phyloP scores from a whole-genome alignment of 176 grass and related monocot species.

The Alopecurus myosuroides region DNA sequence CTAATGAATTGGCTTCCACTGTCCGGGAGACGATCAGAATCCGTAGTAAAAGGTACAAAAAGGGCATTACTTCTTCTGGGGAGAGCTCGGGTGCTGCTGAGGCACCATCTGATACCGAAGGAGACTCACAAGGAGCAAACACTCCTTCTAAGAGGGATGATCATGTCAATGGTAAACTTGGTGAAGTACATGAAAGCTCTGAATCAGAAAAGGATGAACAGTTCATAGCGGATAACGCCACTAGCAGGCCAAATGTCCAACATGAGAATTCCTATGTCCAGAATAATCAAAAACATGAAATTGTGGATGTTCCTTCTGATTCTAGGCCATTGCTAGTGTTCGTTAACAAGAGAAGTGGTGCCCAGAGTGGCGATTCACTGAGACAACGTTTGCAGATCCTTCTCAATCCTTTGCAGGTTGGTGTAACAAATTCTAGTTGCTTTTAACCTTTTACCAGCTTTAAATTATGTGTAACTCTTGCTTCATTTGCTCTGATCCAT shows the following conservation, averaged over 20 bases:
- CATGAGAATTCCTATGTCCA: constrained; percentile 31
- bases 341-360: constrained; percentile 91
- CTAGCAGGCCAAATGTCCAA: constrained; percentile 25
- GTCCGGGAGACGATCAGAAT: constrained; percentile 57
- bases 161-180: constrained; percentile 18
- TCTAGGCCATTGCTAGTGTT: constrained; percentile 79
- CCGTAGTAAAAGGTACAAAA: constrained; percentile 57
- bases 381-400: constrained; percentile 74
- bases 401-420: constrained; percentile 86
- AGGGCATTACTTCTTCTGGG: constrained; percentile 14
- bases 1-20: constrained; percentile 78
- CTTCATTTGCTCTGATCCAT: constrained; percentile 8
- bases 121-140: constrained; percentile 36
- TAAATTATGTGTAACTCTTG: constrained; percentile 11
- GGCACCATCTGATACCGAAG: constrained; percentile 29
- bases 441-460: constrained; percentile 2
- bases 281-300: constrained; percentile 60
- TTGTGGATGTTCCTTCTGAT: constrained; percentile 61
- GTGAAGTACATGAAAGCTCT: constrained; percentile 26
- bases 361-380: constrained; percentile 65
- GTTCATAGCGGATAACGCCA: background rate
- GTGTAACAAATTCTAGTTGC: background rate
- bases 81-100: constrained; percentile 35
- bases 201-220: constrained; percentile 38
- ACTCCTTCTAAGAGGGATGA: constrained; percentile 25